Conservation (phyloP, 768 basidiomycete genomes). For the Kwoniella mangroviensis region DNA sequence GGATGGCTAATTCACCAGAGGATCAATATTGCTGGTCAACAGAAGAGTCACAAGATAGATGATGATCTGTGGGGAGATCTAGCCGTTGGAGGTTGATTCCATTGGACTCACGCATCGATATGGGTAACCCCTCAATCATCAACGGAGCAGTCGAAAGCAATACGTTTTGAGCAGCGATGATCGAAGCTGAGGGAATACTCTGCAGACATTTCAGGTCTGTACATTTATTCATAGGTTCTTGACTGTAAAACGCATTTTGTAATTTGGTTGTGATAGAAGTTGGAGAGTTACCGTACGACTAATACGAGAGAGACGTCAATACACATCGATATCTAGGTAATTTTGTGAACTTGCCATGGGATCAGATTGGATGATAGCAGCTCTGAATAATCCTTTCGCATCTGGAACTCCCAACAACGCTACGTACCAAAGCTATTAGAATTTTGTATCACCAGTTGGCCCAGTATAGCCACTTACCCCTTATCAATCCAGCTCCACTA, state of each 20-base stretch:
- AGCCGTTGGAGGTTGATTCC: no score
- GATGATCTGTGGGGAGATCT: no score
- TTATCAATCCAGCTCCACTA: slow-evolving; percentile 75
- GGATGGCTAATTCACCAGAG: slow-evolving; percentile 57
- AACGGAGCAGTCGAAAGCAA: slow-evolving; percentile 26
- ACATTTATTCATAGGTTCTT: slow-evolving; percentile 40
- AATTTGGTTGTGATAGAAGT: slow-evolving; percentile 64
- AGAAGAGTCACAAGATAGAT: no score
- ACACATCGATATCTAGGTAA: background rate
- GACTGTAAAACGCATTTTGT: slow-evolving; percentile 58
- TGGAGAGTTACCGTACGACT: slow-evolving; percentile 68
- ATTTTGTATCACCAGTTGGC: no score
- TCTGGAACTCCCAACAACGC: slow-evolving; percentile 75
- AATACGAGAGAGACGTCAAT: no score
- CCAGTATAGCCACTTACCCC: slow-evolving; percentile 57
- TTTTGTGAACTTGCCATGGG: slow-evolving; percentile 68
- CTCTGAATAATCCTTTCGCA: slow-evolving; percentile 72
- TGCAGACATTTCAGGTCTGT: slow-evolving; percentile 65
- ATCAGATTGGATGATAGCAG: slow-evolving; percentile 82
- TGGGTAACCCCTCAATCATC: slow-evolving; percentile 31
- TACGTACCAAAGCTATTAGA: no score
- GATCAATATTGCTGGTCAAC: no score
- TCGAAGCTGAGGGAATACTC: slow-evolving; percentile 61
- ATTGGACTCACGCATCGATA: slow-evolving; percentile 34
- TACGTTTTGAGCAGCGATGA: slow-evolving; percentile 64